Base-by-base conservation (phyloP, 2,329 filamentous ascomycete species). In the Ophiostoma australiae region DNA sequence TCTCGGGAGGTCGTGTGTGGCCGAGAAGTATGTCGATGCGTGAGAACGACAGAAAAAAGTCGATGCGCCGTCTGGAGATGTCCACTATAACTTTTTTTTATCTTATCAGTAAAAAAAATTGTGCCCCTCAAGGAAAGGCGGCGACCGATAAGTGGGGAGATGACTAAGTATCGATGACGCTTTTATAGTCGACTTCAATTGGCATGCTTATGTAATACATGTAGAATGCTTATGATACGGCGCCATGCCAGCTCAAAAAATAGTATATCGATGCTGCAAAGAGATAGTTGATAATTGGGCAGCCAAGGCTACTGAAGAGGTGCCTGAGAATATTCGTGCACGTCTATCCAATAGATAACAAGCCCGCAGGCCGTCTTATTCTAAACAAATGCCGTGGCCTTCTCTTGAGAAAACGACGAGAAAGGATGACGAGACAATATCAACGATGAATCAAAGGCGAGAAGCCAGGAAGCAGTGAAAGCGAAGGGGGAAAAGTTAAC, bases 1-100 rank as follows among this genome's bases (percentile, higher is more conserved):
- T 87, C 72, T 63, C 72, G 67, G 31, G 13, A n/a, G 41, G 23
- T 52, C n/a, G 39, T 66, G 55, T 52, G 44, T n/a, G 52, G 48
- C 31, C 63, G 63, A 23, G 55, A 37, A 52, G 63, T 48, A 27
- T 37, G 31, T 69, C 31, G 33, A 61, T 44, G n/a, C 63, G 63
- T 66, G n/a, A 27, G 35, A 63, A 65, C 11, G n/a, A 27, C 5
- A 27, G 33, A 69, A 69, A 68, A 68, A 52, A 70, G 70, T 48
- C 55, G 41, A 44, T 39, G 61, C 37, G 66, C 31, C 41, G 17
- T 4, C 33, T 44, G 33, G 17, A 41, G 39, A 70, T 37, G 33
- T 35, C 55, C 55, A 23, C 20, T 35, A 11, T n/a, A 69, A 67
- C 68, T 69, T 65, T 72, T 71, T 72, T 70, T 71, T 72, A 72